Conservation (phyloP, 2,329 filamentous ascomycete genomes). For the Colletotrichum sp. region DNA sequence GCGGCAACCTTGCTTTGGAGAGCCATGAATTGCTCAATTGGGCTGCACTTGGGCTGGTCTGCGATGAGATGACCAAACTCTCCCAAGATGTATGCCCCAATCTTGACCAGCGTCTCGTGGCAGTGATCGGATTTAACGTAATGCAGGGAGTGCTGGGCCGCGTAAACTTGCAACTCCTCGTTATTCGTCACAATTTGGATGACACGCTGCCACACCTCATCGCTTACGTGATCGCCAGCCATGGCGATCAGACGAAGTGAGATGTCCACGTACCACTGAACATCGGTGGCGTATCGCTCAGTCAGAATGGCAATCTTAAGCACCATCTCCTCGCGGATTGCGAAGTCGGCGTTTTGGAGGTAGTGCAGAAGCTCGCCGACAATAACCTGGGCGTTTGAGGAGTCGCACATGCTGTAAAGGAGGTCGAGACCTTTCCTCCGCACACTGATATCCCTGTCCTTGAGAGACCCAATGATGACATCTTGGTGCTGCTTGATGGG, state of each 20-base stretch:
- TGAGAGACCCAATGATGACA: constrained; percentile 91
- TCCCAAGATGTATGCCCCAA: constrained; percentile 92
- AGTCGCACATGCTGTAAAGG: constrained; percentile 99
- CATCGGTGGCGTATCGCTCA: constrained; percentile 97
- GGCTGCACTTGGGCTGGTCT: constrained; percentile 89
- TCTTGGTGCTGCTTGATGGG: constrained; percentile 98
- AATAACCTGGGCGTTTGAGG: constrained; percentile 90
- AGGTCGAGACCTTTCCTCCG: constrained; percentile 93
- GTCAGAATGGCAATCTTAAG: constrained; percentile 98
- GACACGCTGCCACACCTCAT: constrained; percentile 98
- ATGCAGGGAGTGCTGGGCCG: constrained; percentile 88
- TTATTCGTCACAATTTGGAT: constrained; percentile 99
- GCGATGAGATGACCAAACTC: constrained; percentile 98
- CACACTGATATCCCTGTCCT: constrained; percentile 96
- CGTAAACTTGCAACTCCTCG: constrained; percentile 96
- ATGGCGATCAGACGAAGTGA: constrained; percentile 92
- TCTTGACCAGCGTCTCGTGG: constrained; percentile 97
- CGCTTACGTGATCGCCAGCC: constrained; percentile 97
- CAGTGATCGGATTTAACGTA: constrained; percentile 93
- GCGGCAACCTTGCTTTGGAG: constrained; percentile 88
- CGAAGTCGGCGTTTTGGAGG: constrained; percentile 95
- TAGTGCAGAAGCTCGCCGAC: constrained; percentile 94
- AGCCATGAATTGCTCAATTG: constrained; percentile 95
- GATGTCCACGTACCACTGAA: constrained; percentile 99
- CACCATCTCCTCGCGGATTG: constrained; percentile 98